Evolutionary conservation across 2,329 filamentous ascomycete species (phyloP), one percentile per base, ranked within the genome.

Genomic region (Trichoderma aggressivum): DNA sequence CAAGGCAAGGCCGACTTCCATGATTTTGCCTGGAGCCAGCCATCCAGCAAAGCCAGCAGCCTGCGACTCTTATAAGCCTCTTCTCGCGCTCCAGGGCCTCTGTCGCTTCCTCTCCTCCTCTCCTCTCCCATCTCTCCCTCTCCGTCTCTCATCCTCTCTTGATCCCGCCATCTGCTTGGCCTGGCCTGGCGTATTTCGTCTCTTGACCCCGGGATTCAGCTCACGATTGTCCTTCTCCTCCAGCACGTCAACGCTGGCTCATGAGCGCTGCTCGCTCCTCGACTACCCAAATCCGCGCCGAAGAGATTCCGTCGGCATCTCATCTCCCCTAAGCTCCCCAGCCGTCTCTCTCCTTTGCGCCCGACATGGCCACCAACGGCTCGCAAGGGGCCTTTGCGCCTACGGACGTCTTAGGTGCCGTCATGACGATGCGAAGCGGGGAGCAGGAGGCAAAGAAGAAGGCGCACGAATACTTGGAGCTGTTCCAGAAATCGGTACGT

Each of bases 401-500:
- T 74, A 82, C 84, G 59, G 85, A 86, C 79, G 93, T 99, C 76
- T 87, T 98, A 77, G 90, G 92, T 76, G 96, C 95, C 74, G 91
- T 98, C 83, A 89, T 91, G 79, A 96, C 94, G 74, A 97, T 99
- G 94, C 91, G 94, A 80, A 92, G 91, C 82, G 92, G 90, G 75
- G 90, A 95, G 79, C 89, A 92, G 78, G 88, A 91, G 75, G 89
- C 92, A 79, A 98, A 98, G 86, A 91, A 92, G 80, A 92, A 94
- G 81, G 94, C 94, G 72, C 94, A 98, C 80, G 90, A 95, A 80
- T 99, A 91, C 80, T 87, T 99, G 72, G 93, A 97, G 83, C 91
- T 90, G 77, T 99, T 98, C 83, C 96, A 99, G 88, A 99, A 99
- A 89, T 98, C 96, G 81, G 95, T 97, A 82, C 70, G 82, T 77